A percentile compares a stretch with the other conserved stretches of the same genome.
Conservation (phyloP, 345 rosid genomes). For the Acer negundo region DNA sequence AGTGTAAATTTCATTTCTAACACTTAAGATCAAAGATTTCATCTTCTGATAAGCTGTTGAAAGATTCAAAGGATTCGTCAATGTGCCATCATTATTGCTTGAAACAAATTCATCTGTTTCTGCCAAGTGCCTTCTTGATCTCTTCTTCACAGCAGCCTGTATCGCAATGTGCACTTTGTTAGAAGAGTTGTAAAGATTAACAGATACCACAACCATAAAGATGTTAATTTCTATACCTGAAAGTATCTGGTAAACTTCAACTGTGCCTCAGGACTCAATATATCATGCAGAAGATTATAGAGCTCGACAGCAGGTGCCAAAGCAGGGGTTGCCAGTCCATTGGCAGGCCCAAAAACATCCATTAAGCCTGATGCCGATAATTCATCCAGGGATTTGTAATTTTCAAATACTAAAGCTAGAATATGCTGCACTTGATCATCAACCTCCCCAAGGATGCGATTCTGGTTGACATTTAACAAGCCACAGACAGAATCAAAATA, state of each 20-base stretch:
- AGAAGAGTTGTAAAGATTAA: constrained; percentile 9
- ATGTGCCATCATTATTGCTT: constrained; percentile 49
- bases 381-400: constrained; percentile 90
- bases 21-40: constrained; percentile 62
- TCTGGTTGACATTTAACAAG: constrained; percentile 43
- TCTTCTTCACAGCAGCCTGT: constrained; percentile 84
- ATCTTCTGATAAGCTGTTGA: constrained; percentile 77
- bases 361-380: constrained; percentile 62
- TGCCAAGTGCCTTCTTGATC: constrained; percentile 72
- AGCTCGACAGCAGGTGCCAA: constrained; percentile 86
- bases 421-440: constrained; percentile 85
- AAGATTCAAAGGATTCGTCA: constrained; percentile 49
- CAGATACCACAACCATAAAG: constrained; percentile 6
- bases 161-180: constrained; percentile 18
- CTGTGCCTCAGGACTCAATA: constrained; percentile 85
- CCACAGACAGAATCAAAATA: constrained; percentile 11
- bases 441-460: constrained; percentile 85
- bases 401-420: constrained; percentile 73
- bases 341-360: constrained; percentile 75
- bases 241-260: constrained; percentile 74
- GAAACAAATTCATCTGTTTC: constrained; percentile 78
- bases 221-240: constrained; percentile 55
- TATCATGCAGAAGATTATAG: constrained; percentile 80
- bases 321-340: constrained; percentile 77
- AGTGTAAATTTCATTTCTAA: constrained; percentile 75